Percentiles rank a stretch among this genome's conserved stretches.
phyloP scores from a whole-genome alignment of 2,329 filamentous ascomycete species.

The Dactylellina cionopaga region DNA sequence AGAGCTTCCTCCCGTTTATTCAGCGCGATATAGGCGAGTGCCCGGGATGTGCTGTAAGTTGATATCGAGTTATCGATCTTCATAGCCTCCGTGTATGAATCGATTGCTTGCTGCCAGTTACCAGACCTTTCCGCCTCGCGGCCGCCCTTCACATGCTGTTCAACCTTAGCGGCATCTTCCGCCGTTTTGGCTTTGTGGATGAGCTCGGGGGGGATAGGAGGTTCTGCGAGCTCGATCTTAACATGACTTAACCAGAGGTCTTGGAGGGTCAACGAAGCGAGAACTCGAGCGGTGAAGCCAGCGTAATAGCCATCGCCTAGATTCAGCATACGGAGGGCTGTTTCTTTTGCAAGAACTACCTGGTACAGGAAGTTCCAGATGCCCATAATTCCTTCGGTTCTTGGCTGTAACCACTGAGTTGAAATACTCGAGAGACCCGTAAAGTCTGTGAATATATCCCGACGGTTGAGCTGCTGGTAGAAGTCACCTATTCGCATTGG shows the following conservation, averaged over 20 bases:
- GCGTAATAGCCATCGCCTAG: slow-evolving; percentile 18
- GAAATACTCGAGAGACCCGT: slow-evolving; percentile 20
- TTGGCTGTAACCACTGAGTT: slow-evolving; percentile 21
- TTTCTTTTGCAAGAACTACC: slow-evolving; percentile 35
- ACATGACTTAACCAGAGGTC: slow-evolving; percentile 40
- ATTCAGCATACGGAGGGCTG: slow-evolving; percentile 2
- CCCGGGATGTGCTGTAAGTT: slow-evolving; percentile 15
- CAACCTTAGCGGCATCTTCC: slow-evolving; percentile 12
- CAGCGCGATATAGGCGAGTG: slow-evolving; percentile 15
- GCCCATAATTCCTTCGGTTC: slow-evolving; percentile 10
- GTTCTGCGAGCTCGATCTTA: slow-evolving; percentile 16
- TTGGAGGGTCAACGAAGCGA: slow-evolving; percentile 30
- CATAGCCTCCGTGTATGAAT: slow-evolving; percentile 38
- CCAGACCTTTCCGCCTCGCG: slow-evolving; percentile 13
- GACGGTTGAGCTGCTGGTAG: slow-evolving; percentile 34
- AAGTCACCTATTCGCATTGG: slow-evolving; percentile 19
- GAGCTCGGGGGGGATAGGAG: neutral
- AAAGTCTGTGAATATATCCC: slow-evolving; percentile 30
- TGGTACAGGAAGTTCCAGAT: slow-evolving; percentile 49
- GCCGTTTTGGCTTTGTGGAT: slow-evolving; percentile 19
- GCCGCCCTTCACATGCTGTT: slow-evolving; percentile 15
- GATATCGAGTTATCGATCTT: slow-evolving; percentile 31
- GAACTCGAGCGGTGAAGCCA: slow-evolving; percentile 31
- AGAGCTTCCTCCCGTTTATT: slow-evolving; percentile 7
- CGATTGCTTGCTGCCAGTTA: slow-evolving; percentile 28